These are phyloP conservation scores for Fraxinus latifolia DNA, from an alignment of 305 asterid species.

Conservation along the genomic window DNA sequence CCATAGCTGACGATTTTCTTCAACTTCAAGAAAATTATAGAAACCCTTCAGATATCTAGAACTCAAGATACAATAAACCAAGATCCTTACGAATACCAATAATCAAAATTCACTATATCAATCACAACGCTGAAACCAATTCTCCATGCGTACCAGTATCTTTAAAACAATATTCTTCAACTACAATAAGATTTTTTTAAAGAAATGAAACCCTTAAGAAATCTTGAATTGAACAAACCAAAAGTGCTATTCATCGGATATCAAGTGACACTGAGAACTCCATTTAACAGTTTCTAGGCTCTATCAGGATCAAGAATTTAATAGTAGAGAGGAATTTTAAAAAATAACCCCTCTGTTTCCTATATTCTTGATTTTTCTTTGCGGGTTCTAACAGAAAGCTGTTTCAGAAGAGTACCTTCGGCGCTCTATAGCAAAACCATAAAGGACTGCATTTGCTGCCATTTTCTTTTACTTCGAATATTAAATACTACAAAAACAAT, in stretches of 20 bases:
- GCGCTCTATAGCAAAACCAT: constrained; percentile 40
- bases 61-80: not conserved
- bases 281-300: constrained; percentile 28
- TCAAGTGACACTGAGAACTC: constrained; percentile 51
- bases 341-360: not conserved
- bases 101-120: constrained; percentile 7
- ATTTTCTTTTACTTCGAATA: constrained; percentile 25
- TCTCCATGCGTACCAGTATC: not conserved
- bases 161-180: constrained; percentile 19
- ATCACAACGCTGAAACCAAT: constrained; percentile 13
- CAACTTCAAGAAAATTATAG: constrained; percentile 3
- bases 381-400: constrained; percentile 46
- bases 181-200: constrained; percentile 7
- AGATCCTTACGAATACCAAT: not conserved
- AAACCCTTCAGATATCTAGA: not conserved
- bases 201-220: not conserved
- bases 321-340: not conserved
- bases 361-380: not conserved
- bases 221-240: constrained; percentile 6
- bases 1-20: constrained; percentile 30
- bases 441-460: constrained; percentile 43
- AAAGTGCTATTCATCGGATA: constrained; percentile 31
- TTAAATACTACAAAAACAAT: not conserved
- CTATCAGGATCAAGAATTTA: constrained; percentile 5
- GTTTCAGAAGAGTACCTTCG: constrained; percentile 69